These are phyloP conservation scores for Globisporangium iwayamae DNA, from an alignment of 352 stramenopile species.

Conservation along the genomic window DNA sequence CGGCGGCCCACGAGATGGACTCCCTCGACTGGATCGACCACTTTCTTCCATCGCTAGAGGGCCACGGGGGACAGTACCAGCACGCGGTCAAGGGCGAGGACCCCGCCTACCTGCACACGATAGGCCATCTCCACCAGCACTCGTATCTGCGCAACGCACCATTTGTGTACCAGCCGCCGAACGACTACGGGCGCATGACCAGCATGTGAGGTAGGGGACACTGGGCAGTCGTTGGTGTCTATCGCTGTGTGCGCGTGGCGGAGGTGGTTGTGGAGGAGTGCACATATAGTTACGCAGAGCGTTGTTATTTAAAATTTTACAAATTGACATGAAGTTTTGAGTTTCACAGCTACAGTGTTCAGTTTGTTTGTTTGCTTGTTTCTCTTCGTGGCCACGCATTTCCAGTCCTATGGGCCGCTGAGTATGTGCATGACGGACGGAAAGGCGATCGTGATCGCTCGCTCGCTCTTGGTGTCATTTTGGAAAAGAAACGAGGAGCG, in stretches of 20 bases:
- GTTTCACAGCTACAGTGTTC: too few relatives aligned
- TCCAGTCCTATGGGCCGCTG: too few relatives aligned
- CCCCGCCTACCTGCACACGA: constrained; percentile 10
- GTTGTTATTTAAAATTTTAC: constrained; percentile 2
- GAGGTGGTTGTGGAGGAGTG: not conserved
- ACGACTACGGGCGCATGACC: constrained; percentile 27
- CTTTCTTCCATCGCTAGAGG: constrained; percentile 51
- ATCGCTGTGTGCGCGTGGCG: not conserved
- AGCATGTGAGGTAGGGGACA: constrained; percentile 22
- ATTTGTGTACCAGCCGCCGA: constrained; percentile 19
- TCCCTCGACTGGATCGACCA: constrained; percentile 70
- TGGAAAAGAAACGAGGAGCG: too few relatives aligned
- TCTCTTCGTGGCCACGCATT: too few relatives aligned
- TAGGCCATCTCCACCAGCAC: constrained; percentile 17
- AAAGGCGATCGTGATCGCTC: too few relatives aligned
- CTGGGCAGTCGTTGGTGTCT: not conserved
- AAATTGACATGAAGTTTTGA: constrained; percentile 1
- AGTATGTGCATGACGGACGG: too few relatives aligned
- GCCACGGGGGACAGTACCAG: constrained; percentile 4
- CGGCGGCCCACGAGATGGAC: constrained; percentile 28
- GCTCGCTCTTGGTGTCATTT: too few relatives aligned
- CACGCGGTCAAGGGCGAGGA: not conserved
- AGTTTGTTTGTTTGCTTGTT: too few relatives aligned
- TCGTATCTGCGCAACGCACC: constrained; percentile 19
- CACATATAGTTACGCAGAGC: not conserved